Evolutionary conservation across 768 basidiomycete genomes (phyloP).

Genomic region (Termitomyces sp.): DNA sequence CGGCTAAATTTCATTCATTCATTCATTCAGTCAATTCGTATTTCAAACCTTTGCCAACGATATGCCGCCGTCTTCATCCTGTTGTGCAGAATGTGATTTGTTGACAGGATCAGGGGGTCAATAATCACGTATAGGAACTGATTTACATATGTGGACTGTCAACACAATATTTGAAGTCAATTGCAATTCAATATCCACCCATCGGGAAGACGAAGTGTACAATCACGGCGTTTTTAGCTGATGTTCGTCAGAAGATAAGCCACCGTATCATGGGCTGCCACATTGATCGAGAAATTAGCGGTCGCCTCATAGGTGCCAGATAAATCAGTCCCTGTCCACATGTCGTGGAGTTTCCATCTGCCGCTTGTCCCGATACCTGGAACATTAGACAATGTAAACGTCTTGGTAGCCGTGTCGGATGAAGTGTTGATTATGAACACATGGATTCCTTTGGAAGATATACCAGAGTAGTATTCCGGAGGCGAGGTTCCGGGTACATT

Average conservation of each 20-base stretch:
- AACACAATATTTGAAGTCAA: background rate
- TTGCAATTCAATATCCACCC: background rate
- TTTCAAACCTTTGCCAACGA: too few relatives aligned
- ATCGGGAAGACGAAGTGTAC: background rate
- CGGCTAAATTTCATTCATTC: too few relatives aligned
- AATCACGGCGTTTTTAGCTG: background rate
- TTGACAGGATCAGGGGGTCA: too few relatives aligned
- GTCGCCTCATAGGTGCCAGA: conserved; percentile 30
- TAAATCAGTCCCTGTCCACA: conserved; percentile 44
- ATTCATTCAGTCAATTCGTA: too few relatives aligned
- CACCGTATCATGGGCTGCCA: conserved; percentile 47
- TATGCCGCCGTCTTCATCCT: too few relatives aligned
- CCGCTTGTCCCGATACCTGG: conserved; percentile 35
- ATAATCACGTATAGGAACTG: too few relatives aligned
- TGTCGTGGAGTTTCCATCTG: conserved; percentile 41
- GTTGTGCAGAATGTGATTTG: too few relatives aligned
- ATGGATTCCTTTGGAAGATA: conserved; percentile 43
- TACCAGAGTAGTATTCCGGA: conserved; percentile 47
- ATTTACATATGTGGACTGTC: too few relatives aligned
- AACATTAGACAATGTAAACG: conserved; percentile 38
- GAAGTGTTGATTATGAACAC: conserved; percentile 51
- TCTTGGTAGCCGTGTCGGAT: conserved; percentile 32
- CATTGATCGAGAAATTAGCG: conserved; percentile 30
- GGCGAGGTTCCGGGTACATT: conserved; percentile 35
- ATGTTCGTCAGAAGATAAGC: conserved; percentile 36